Evolutionary conservation across 2,329 filamentous ascomycete genomes (phyloP).

Genomic region (Fusarium fujikuroi): DNA sequence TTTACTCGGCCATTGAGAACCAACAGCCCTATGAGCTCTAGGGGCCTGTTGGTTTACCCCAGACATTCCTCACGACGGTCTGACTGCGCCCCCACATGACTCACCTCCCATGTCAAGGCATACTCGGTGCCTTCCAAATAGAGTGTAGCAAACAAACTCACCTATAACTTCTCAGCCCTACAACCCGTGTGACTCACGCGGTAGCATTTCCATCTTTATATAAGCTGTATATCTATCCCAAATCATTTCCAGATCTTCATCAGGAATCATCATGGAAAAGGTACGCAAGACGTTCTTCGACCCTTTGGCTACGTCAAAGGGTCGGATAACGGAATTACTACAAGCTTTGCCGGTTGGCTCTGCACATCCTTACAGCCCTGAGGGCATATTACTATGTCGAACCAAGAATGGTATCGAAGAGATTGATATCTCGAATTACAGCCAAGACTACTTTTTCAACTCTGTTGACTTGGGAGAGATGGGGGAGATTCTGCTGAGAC

Average conservation of each 20-base stretch:
- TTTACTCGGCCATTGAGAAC: neutral
- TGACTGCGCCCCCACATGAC: slow-evolving; percentile 1
- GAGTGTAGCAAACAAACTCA: neutral
- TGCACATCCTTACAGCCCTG: slow-evolving; percentile 19
- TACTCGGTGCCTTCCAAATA: neutral
- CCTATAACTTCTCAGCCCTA: neutral
- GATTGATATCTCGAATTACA: slow-evolving; percentile 7
- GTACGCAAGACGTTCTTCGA: slow-evolving; percentile 26
- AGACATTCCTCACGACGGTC: neutral
- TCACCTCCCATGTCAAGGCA: neutral
- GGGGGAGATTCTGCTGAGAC: neutral
- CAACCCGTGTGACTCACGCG: neutral
- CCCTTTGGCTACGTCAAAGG: slow-evolving; percentile 22
- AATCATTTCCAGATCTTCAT: neutral
- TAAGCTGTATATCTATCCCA: neutral
- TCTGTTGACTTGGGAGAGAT: slow-evolving; percentile 6
- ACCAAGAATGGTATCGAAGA: slow-evolving; percentile 5
- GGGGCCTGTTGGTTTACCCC: neutral
- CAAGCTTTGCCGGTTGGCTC: neutral
- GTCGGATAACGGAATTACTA: slow-evolving; percentile 1
- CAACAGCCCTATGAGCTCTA: neutral
- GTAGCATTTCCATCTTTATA: neutral
- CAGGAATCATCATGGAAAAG: slow-evolving; percentile 10
- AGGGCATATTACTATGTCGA: slow-evolving; percentile 12
- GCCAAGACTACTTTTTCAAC: slow-evolving; percentile 12